Percentiles rank a stretch among this genome's conserved stretches.
phyloP scores from a whole-genome alignment of 805 yeast species.

The Danielia reshetovae region DNA sequence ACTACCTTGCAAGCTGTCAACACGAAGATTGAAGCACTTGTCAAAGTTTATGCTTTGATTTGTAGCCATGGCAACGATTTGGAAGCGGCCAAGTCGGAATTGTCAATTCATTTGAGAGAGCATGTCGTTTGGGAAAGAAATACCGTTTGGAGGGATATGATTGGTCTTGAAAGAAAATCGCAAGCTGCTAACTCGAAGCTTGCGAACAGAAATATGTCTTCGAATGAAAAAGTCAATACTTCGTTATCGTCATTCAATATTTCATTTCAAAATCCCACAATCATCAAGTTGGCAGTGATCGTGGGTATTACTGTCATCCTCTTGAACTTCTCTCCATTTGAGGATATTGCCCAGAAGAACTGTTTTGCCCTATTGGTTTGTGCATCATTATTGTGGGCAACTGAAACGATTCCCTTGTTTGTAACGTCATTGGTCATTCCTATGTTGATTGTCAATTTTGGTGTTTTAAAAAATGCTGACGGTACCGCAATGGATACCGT shows the following conservation, averaged over 20 bases:
- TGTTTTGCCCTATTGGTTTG: conserved; percentile 67
- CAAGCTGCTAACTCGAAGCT: conserved; percentile 54
- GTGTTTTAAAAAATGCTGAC: conserved; percentile 46
- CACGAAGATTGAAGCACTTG: conserved; percentile 28
- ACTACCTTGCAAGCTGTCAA: conserved; percentile 29
- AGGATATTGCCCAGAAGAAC: conserved; percentile 61
- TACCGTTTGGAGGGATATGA: conserved; percentile 56
- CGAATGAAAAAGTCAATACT: conserved; percentile 8
- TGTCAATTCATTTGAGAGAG: conserved; percentile 53
- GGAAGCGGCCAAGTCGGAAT: conserved; percentile 47
- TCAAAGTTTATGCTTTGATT: conserved; percentile 25
- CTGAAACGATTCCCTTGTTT: conserved; percentile 48
- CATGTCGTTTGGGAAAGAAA: conserved; percentile 56
- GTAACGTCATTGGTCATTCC: conserved; percentile 50
- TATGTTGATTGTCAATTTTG: conserved; percentile 42
- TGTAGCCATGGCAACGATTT: conserved; percentile 38
- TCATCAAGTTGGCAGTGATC: conserved; percentile 46
- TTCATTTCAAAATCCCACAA: conserved; percentile 18
- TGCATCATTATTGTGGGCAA: conserved; percentile 48
- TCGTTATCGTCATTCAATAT: conserved; percentile 13
- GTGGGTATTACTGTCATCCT: conserved; percentile 51
- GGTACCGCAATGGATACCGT: conserved; percentile 42
- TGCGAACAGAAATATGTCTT: conserved; percentile 1
- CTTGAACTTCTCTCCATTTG: conserved; percentile 54
- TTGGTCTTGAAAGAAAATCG: conserved; percentile 69